Evolutionary conservation across 179 eudicot genomes (phyloP), one percentile per base, ranked within the genome.

Genomic region (Gypsophila paniculata): DNA sequence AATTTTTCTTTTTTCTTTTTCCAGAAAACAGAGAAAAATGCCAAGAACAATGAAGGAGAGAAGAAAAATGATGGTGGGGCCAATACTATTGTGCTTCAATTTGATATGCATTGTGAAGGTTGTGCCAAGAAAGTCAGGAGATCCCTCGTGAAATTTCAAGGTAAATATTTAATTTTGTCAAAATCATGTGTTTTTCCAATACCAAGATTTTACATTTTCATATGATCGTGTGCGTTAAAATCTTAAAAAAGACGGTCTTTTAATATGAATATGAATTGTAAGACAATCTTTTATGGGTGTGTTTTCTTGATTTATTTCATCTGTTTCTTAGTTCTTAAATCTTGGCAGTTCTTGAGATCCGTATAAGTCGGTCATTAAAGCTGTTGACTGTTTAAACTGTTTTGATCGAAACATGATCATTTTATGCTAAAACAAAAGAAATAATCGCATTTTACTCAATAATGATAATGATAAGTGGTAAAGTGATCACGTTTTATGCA

Each of bases 31-130:
- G 79, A 54, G 3, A 67, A 42, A 12, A 68, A 42, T 26, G 26
- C 61, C 52, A 79, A 75, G 70, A 75, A 71, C 44, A 71, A 53
- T 23, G 78, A 52, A 32, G 82, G 51, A 51, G 75, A 53, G 42
- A 68, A 65, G 68, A 53, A 59, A 18, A 70, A 19, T 23, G 76
- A 42, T 8, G 79, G 65, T 17, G 71, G 29, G 12, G 67, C n/a
- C 10, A 71, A 52, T 25, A 62, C 79, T 12, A 76, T 77, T 6
- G 79, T 80, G 18, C 68, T 82, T 17, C 77, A 71, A 42, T 65
- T 72, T 64, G 83, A 77, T 17, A 71, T 82, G 72, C 86, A 82
- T 77, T 82, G 86, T 69, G 86, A 82, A 48, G 86, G 86, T 49
- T 82, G 86, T 59, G 86, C 86, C 9, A 80, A 79, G 65, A 82